A percentile compares a stretch with the other conserved stretches of the same genome.
These are phyloP conservation scores for Xerocomus minutiporus DNA, from an alignment of 1,284 basidiomycete species.

Conservation along the genomic window DNA sequence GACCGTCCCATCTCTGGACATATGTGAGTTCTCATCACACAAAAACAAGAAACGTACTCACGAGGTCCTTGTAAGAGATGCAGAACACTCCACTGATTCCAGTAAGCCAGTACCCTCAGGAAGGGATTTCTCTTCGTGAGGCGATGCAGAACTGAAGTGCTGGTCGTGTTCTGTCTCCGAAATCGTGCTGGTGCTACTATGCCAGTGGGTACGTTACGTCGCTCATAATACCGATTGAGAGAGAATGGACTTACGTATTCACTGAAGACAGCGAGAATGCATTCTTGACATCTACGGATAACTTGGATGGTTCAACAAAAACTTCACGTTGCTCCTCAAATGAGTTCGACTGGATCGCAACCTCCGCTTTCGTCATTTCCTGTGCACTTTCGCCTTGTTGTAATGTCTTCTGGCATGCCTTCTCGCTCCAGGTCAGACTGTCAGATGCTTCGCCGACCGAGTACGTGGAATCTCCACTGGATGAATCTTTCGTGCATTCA, in stretches of 20 bases:
- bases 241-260: conserved; percentile 1
- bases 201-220: neutral
- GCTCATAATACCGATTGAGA: neutral
- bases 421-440: neutral
- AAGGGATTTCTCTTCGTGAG: neutral
- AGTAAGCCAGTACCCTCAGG: neutral
- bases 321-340: neutral
- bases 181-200: neutral
- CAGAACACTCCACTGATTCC: neutral
- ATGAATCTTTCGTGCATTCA: neutral
- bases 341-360: neutral
- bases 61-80: neutral
- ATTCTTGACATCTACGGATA: neutral
- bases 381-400: neutral
- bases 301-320: neutral
- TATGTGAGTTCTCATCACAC: neutral
- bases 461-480: neutral
- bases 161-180: neutral
- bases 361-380: neutral
- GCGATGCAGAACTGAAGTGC: neutral
- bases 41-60: conserved; percentile 1
- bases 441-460: neutral
- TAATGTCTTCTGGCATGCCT: neutral
- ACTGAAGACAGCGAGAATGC: neutral
- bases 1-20: conserved; percentile 1